These are phyloP conservation scores for Poronia punctata DNA, from an alignment of 495 filamentous ascomycete genomes.

Conservation along the genomic window DNA sequence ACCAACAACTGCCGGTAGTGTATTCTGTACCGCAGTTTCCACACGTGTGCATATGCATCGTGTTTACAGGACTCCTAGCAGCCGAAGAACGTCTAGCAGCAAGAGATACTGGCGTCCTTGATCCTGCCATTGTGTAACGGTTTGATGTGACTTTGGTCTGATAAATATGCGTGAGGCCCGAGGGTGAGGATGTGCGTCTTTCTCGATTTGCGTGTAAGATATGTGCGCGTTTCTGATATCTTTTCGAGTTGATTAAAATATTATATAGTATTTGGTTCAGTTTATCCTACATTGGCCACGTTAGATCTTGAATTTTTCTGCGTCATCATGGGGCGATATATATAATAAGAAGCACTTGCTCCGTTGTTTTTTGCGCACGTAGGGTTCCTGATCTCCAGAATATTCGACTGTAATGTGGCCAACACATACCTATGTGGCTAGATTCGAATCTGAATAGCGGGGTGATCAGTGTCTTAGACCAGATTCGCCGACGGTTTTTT, in stretches of 20 bases:
- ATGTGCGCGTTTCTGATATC: background rate
- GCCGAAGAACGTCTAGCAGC: constrained; percentile 4
- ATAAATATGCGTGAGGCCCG: background rate
- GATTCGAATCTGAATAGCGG: background rate
- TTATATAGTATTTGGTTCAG: too few relatives aligned
- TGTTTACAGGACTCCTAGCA: constrained; percentile 10
- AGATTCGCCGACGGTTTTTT: too few relatives aligned
- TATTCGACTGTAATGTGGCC: constrained; percentile 1
- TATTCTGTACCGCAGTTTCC: constrained; percentile 30
- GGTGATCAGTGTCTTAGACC: background rate
- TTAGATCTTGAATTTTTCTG: constrained; percentile 8
- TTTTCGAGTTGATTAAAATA: background rate
- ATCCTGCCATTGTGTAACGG: constrained; percentile 6
- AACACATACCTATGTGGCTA: constrained; percentile 11
- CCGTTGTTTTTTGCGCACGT: background rate
- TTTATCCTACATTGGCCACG: too few relatives aligned
- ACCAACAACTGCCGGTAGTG: constrained; percentile 30
- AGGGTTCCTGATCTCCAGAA: constrained; percentile 1
- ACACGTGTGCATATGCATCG: constrained; percentile 27
- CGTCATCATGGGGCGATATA: constrained; percentile 7
- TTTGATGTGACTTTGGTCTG: constrained; percentile 7
- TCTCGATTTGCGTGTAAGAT: background rate
- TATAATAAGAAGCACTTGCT: constrained; percentile 4
- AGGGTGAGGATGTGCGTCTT: background rate
- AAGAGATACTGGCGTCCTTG: constrained; percentile 3